Conservation (phyloP, 768 basidiomycete species). For the Panaeolus cyanescens region DNA sequence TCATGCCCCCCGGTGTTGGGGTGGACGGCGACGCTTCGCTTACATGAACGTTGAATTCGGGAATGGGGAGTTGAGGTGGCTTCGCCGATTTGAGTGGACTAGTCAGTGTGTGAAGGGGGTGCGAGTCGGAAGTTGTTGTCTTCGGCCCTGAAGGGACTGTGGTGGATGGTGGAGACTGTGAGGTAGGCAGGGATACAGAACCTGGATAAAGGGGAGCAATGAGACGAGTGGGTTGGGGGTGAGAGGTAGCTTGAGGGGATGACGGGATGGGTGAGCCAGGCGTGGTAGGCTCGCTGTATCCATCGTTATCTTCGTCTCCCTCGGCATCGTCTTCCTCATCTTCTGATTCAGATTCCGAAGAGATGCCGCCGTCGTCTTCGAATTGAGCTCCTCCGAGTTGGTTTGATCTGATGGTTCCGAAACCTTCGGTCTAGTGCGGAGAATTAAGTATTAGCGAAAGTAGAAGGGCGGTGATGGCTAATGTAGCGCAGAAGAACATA, state of each 20-base stretch:
- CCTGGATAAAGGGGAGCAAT: constrained; percentile 20
- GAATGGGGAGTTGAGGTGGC: neutral
- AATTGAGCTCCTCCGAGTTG: constrained; percentile 38
- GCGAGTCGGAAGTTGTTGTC: neutral
- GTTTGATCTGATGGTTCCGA: constrained; percentile 78
- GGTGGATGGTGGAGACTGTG: neutral
- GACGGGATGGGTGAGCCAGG: constrained; percentile 15
- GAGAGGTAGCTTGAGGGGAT: constrained; percentile 19
- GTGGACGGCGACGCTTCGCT: neutral
- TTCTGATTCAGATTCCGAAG: constrained; percentile 37
- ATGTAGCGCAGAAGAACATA: constrained; percentile 7
- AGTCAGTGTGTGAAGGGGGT: neutral
- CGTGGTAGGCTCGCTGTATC: constrained; percentile 23
- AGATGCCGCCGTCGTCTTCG: constrained; percentile 80
- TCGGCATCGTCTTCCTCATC: constrained; percentile 37
- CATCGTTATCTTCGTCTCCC: constrained; percentile 28
- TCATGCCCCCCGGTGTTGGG: neutral
- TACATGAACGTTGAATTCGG: neutral
- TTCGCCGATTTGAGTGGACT: neutral
- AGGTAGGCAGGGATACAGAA: constrained; percentile 11
- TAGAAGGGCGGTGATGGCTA: neutral
- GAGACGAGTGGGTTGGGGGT: constrained; percentile 17
- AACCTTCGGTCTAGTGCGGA: constrained; percentile 70
- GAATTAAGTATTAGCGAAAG: neutral
- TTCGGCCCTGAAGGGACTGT: neutral